Conservation (phyloP, 2,329 filamentous ascomycete genomes). For the Amauroascus niger region DNA sequence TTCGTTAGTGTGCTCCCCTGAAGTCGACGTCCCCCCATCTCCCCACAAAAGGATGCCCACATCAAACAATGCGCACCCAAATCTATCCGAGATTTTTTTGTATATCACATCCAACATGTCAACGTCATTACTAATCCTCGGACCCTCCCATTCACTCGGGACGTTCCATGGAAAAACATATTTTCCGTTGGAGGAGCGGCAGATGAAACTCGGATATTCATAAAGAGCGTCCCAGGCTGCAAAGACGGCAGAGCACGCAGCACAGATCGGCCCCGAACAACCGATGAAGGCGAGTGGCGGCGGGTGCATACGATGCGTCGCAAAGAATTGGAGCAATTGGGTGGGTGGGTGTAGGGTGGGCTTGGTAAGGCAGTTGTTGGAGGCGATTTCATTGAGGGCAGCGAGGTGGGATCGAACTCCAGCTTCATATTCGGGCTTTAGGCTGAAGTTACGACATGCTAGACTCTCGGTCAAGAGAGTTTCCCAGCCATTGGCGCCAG, state of each 20-base stretch:
- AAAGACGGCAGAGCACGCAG: conserved; percentile 4
- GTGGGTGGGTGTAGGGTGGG: neutral
- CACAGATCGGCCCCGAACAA: neutral
- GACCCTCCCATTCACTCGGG: conserved; percentile 2
- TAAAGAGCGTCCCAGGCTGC: neutral
- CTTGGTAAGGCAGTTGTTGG: neutral
- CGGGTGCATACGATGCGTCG: neutral
- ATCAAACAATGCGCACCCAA: neutral
- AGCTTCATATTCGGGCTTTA: neutral
- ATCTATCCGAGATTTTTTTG: neutral
- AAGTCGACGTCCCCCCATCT: neutral
- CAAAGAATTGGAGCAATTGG: conserved; percentile 5
- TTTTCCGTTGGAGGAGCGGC: neutral
- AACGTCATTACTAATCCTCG: neutral
- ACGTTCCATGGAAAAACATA: conserved; percentile 2
- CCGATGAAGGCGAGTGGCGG: conserved; percentile 1
- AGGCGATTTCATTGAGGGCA: neutral
- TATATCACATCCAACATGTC: neutral
- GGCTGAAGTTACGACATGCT: neutral
- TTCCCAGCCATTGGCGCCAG: neutral
- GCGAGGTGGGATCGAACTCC: neutral
- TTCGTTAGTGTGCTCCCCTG: neutral
- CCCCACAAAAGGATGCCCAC: neutral
- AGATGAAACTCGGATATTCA: neutral
- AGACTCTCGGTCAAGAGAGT: neutral